phyloP scores from a whole-genome alignment of 78 protist genomes.

The Dictyostelium brefeldianum region DNA sequence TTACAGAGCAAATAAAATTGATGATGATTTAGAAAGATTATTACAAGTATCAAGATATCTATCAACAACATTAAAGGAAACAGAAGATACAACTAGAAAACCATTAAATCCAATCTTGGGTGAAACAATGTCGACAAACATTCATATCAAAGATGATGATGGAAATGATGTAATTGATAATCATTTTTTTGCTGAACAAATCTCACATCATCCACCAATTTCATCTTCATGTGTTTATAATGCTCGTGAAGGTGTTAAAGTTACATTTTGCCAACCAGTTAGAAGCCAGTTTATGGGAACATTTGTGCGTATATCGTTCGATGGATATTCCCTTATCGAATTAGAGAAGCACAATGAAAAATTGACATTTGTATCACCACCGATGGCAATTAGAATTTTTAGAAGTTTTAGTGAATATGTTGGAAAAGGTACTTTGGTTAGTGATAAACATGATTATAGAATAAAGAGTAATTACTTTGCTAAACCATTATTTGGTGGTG shows the following conservation, averaged over 20 bases:
- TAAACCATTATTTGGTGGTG: conserved; percentile 62
- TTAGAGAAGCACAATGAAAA: conserved; percentile 40
- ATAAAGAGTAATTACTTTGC: conserved; percentile 20
- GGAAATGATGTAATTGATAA: not conserved
- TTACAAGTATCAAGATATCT: conserved; percentile 30
- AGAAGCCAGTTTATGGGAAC: conserved; percentile 54
- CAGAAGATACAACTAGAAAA: conserved; percentile 61
- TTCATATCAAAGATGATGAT: not conserved
- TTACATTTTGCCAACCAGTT: conserved; percentile 19
- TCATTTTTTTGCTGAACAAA: conserved; percentile 55
- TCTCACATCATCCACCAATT: conserved; percentile 74
- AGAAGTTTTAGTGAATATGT: conserved; percentile 47
- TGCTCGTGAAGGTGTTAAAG: not conserved
- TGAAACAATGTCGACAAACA: conserved; percentile 31
- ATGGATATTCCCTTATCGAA: conserved; percentile 13
- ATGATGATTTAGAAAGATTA: conserved; percentile 52
- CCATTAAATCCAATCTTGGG: conserved; percentile 74
- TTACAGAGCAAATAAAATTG: conserved; percentile 42
- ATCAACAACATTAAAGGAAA: not conserved
- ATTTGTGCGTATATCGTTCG: conserved; percentile 32
- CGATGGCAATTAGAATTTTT: conserved; percentile 54
- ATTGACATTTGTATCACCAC: not conserved
- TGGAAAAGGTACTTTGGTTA: conserved; percentile 19
- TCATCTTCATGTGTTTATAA: conserved; percentile 4
- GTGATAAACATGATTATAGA: not conserved